Conservation (phyloP, 2,329 filamentous ascomycete species). For the Pseudogymnoascus sp. region DNA sequence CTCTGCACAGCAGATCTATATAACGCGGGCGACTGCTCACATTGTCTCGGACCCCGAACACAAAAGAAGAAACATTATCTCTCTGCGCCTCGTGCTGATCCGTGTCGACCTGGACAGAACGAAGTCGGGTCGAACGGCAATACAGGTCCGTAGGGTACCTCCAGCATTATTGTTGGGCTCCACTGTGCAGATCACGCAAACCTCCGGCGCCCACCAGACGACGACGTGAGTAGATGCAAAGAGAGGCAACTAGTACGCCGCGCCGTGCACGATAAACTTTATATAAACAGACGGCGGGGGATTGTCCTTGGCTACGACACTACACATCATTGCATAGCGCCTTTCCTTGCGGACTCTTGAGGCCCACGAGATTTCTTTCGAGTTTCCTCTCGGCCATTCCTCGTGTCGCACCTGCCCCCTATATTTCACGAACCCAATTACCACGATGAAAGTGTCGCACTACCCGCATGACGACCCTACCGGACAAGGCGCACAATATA, state of each 20-base stretch:
- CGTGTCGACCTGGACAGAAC: background rate
- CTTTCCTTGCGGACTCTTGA: background rate
- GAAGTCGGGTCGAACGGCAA: background rate
- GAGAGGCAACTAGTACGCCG: background rate
- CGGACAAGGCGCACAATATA: constrained; percentile 1
- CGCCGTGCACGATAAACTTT: background rate
- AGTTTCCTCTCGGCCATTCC: background rate
- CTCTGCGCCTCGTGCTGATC: background rate
- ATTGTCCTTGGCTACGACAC: background rate
- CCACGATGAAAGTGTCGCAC: constrained; percentile 3
- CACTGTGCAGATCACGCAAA: constrained; percentile 6
- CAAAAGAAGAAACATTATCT: background rate
- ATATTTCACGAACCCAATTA: background rate
- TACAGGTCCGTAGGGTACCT: background rate
- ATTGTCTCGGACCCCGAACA: constrained; percentile 6
- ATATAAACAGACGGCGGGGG: background rate
- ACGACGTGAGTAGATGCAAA: background rate
- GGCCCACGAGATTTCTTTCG: background rate
- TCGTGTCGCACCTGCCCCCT: background rate
- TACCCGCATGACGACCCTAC: constrained; percentile 1
- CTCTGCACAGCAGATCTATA: constrained; percentile 8
- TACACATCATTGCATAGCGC: background rate
- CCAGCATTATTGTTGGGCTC: background rate
- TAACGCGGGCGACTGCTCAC: constrained; percentile 5
- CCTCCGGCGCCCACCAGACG: background rate